Evolutionary conservation across 805 yeast genomes (phyloP).

Genomic region (Candida golubevii): DNA sequence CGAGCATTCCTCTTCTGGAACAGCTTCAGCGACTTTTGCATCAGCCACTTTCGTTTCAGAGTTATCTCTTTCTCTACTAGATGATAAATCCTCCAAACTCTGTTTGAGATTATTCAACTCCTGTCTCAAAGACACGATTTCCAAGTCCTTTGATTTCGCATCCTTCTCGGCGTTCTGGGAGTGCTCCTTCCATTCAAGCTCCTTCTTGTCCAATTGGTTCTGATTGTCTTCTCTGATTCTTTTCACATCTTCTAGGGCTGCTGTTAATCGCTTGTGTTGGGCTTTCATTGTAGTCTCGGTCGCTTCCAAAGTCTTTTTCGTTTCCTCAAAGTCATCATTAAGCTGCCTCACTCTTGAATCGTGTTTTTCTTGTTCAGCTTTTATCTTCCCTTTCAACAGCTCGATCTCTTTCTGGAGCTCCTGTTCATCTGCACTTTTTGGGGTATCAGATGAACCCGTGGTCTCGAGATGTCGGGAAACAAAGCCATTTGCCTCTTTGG

Average conservation of each 20-base stretch:
- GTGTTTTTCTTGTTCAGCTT: not conserved
- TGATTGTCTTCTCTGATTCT: not conserved
- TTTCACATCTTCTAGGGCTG: not conserved
- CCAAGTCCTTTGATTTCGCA: not conserved
- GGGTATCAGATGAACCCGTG: no score
- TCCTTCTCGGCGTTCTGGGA: not conserved
- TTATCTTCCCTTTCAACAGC: not conserved
- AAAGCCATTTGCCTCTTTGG: no score
- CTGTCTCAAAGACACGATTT: not conserved
- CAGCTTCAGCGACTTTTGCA: no score
- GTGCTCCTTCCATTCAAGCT: not conserved
- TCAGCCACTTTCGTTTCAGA: not conserved
- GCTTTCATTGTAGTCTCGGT: not conserved
- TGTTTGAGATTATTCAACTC: constrained; percentile 1
- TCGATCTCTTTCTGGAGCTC: not conserved
- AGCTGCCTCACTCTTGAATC: not conserved
- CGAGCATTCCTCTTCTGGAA: constrained; percentile 5
- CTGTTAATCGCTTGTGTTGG: not conserved
- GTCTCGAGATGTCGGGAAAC: no score
- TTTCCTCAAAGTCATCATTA: not conserved
- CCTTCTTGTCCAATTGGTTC: not conserved
- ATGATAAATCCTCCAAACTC: not conserved
- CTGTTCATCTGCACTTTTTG: not conserved
- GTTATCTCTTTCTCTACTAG: no score
- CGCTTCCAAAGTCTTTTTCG: not conserved